A percentile compares a stretch with the other conserved stretches of the same genome.
Conservation (phyloP, 2,329 filamentous ascomycete species). For the Calonectria ilicicola region DNA sequence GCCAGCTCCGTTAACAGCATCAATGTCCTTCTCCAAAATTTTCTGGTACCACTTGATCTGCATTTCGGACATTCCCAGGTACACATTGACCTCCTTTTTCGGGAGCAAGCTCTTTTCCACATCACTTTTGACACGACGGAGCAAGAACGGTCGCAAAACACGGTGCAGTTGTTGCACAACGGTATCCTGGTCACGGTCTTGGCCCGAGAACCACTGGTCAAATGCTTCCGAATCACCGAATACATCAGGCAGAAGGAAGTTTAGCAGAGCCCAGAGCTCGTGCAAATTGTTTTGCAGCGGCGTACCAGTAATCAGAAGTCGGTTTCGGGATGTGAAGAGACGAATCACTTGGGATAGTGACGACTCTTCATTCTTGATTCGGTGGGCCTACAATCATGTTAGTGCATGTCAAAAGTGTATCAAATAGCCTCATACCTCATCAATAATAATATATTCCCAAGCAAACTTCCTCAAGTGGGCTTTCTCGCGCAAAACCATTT, state of each 20-base stretch:
- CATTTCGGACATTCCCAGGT: constrained; percentile 99
- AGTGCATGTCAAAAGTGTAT: constrained; percentile 17
- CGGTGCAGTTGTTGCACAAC: constrained; percentile 96
- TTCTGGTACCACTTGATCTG: constrained; percentile 99
- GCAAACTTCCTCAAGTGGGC: constrained; percentile 95
- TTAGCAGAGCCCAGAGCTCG: constrained; percentile 96
- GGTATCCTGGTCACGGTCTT: constrained; percentile 91
- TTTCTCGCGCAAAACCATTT: constrained; percentile 98
- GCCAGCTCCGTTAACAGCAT: constrained; percentile 95
- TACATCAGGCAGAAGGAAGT: constrained; percentile 97
- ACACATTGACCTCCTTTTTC: constrained; percentile 97
- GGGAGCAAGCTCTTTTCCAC: constrained; percentile 97
- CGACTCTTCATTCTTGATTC: constrained; percentile 99
- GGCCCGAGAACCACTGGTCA: constrained; percentile 96
- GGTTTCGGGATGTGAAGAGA: constrained; percentile 94
- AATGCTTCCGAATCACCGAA: constrained; percentile 98
- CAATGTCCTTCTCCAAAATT: constrained; percentile 98
- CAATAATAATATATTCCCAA: constrained; percentile 99
- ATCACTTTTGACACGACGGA: constrained; percentile 96
- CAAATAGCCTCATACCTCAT: constrained; percentile 67
- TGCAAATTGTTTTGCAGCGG: constrained; percentile 98
- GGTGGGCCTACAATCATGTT: constrained; percentile 70
- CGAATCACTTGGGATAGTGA: constrained; percentile 97
- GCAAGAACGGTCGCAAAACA: constrained; percentile 90
- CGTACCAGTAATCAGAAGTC: constrained; percentile 94